phyloP scores from a whole-genome alignment of 2,329 filamentous ascomycete genomes.

The Thielaviopsis populi region DNA sequence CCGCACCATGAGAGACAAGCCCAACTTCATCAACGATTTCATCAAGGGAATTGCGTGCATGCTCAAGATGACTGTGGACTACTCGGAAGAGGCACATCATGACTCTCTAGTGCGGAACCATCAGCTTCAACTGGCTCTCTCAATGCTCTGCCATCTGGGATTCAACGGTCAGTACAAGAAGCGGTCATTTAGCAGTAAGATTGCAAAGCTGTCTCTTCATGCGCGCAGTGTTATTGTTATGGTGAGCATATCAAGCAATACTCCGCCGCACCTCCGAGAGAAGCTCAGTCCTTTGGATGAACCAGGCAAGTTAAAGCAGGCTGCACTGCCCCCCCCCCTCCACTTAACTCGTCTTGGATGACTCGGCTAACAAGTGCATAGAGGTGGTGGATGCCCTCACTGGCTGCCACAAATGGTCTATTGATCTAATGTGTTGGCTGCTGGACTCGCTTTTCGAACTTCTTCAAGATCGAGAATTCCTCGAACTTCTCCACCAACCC shows the following conservation, averaged over 20 bases:
- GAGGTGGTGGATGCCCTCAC: constrained; percentile 59
- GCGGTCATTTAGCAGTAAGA: constrained; percentile 54
- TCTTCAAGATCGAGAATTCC: constrained; percentile 36
- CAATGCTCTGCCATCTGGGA: constrained; percentile 64
- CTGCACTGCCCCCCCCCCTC: neutral
- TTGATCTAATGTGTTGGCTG: constrained; percentile 53
- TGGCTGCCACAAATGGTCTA: constrained; percentile 63
- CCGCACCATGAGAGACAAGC: constrained; percentile 32
- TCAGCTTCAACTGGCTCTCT: constrained; percentile 59
- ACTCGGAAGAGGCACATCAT: constrained; percentile 57
- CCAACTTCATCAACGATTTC: constrained; percentile 43
- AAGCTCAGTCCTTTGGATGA: constrained; percentile 48
- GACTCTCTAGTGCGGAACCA: constrained; percentile 60
- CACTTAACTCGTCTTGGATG: too few relatives aligned
- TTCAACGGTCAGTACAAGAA: constrained; percentile 48
- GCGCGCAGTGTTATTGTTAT: constrained; percentile 56
- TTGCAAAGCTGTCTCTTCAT: constrained; percentile 60
- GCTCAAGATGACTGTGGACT: constrained; percentile 63
- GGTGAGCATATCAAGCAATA: constrained; percentile 47
- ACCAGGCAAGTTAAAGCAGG: constrained; percentile 24
- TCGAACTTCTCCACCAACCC: constrained; percentile 32
- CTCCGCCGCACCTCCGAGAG: constrained; percentile 38
- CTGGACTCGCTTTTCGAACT: constrained; percentile 44
- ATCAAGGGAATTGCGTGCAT: constrained; percentile 52
- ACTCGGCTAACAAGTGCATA: constrained; percentile 20